These are phyloP conservation scores for Botrytis cinerea DNA, from an alignment of 2,329 filamentous ascomycete species.

Conservation along the genomic window DNA sequence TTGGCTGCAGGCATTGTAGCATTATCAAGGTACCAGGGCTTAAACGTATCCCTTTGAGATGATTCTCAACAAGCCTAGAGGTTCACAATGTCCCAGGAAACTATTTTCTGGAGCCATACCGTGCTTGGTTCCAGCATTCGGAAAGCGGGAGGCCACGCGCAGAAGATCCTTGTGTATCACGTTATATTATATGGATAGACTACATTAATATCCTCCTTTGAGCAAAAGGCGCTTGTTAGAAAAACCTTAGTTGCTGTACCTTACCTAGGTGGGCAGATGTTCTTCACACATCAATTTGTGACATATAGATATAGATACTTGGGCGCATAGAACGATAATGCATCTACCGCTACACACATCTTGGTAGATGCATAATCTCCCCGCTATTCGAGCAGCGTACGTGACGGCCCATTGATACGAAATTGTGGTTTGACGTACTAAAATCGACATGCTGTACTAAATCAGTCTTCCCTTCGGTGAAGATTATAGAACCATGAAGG, in stretches of 20 bases:
- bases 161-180: conserved; percentile 33
- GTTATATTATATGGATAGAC: conserved; percentile 31
- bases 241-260: conserved; percentile 12
- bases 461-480: not conserved
- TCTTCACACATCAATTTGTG: conserved; percentile 14
- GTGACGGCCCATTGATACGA: not conserved
- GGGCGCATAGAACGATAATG: conserved; percentile 21
- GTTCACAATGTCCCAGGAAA: conserved; percentile 28
- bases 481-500: not conserved
- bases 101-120: conserved; percentile 24
- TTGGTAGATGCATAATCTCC: conserved; percentile 21
- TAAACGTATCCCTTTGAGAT: conserved; percentile 20
- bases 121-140: conserved; percentile 29
- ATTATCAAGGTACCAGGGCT: conserved; percentile 26
- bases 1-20: conserved; percentile 29
- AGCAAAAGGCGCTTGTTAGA: conserved; percentile 19
- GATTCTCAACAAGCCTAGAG: conserved; percentile 16
- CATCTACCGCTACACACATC: conserved; percentile 11
- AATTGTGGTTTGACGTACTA: not conserved
- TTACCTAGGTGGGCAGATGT: conserved; percentile 16
- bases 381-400: not conserved
- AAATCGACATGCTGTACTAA: not conserved
- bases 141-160: conserved; percentile 36
- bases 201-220: conserved; percentile 15
- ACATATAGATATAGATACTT: not conserved